A percentile compares a stretch with the other conserved stretches of the same genome.
These are phyloP conservation scores for Microbotryum silenes-acaulis DNA, from an alignment of 1,284 basidiomycete genomes.

Conservation along the genomic window DNA sequence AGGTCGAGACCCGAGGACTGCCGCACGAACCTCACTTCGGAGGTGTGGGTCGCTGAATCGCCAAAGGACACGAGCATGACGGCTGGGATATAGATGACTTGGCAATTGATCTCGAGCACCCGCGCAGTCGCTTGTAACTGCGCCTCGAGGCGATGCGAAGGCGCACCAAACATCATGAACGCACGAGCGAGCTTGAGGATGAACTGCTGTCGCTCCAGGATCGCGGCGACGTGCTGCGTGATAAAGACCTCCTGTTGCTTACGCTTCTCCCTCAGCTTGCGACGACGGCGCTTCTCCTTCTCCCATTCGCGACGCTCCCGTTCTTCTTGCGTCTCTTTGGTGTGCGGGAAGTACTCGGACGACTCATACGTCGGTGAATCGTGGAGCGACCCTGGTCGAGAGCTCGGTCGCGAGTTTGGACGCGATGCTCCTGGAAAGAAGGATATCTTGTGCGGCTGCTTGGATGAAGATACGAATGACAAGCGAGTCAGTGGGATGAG, in stretches of 20 bases:
- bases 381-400: conserved; percentile 6
- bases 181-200: conserved; percentile 78
- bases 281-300: conserved; percentile 45
- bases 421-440: no score
- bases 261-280: conserved; percentile 52
- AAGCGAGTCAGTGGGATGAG: no score
- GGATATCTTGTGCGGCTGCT: no score
- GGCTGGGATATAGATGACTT: conserved; percentile 79
- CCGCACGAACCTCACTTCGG: conserved; percentile 74
- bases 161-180: conserved; percentile 92
- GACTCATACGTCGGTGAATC: conserved; percentile 20
- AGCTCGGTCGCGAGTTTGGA: background rate
- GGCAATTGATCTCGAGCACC: conserved; percentile 74
- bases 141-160: conserved; percentile 77
- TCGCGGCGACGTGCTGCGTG: conserved; percentile 58
- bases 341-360: conserved; percentile 39
- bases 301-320: conserved; percentile 47
- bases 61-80: conserved; percentile 59
- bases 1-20: conserved; percentile 67
- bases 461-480: no score
- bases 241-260: conserved; percentile 64
- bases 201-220: conserved; percentile 80
- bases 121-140: conserved; percentile 78
- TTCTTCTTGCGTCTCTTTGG: conserved; percentile 42
- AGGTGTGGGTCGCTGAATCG: conserved; percentile 73